These are phyloP conservation scores for Telopea speciosissima DNA, from an alignment of 177 flowering plant species.

Conservation along the genomic window DNA sequence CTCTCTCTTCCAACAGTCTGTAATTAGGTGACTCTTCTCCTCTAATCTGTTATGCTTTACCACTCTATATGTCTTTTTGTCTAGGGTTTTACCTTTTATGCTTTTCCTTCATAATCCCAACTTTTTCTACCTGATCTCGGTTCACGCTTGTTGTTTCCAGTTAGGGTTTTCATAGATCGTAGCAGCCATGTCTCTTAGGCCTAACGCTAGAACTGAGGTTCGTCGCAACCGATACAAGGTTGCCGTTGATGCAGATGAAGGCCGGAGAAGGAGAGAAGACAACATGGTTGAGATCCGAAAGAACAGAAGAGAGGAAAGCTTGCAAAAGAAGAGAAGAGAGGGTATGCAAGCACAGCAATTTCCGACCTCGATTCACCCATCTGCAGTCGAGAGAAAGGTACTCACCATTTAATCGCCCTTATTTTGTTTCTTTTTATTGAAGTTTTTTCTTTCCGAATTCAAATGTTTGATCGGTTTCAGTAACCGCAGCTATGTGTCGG, in stretches of 20 bases:
- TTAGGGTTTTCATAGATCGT: constrained; percentile 9
- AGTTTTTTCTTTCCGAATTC: not conserved
- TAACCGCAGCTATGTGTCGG: not conserved
- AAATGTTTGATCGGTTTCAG: not conserved
- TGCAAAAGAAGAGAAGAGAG: constrained; percentile 62
- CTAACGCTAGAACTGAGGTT: constrained; percentile 55
- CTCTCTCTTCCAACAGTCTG: not conserved
- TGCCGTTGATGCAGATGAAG: constrained; percentile 57
- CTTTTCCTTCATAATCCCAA: too few species aligned
- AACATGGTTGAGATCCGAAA: constrained; percentile 59
- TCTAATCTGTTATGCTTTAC: too few species aligned
- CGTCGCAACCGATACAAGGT: constrained; percentile 56
- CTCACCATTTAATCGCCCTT: too few species aligned
- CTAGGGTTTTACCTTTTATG: not conserved
- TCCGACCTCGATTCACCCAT: constrained; percentile 29
- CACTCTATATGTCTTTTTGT: not conserved
- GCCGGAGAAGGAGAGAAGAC: constrained; percentile 49
- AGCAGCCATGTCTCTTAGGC: constrained; percentile 65
- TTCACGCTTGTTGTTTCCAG: not conserved
- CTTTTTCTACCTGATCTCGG: not conserved
- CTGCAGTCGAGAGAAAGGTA: constrained; percentile 57
- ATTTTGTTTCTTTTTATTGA: not conserved
- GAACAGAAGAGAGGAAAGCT: constrained; percentile 42
- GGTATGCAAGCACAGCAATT: constrained; percentile 49
- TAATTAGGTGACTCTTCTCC: not conserved